Base-by-base conservation (phyloP, 768 basidiomycete species). In the Suillus tomentosus region DNA sequence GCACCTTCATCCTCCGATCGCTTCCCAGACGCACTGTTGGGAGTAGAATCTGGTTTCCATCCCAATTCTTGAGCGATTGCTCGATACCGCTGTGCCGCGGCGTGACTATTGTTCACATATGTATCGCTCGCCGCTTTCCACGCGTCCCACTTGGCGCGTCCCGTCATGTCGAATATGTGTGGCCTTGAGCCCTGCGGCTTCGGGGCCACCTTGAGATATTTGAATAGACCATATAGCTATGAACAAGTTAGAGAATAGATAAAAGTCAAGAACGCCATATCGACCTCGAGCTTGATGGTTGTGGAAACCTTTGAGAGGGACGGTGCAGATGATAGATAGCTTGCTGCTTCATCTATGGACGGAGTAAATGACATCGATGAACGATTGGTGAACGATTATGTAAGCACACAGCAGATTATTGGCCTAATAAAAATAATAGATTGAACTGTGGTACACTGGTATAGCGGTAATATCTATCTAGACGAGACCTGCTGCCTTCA, bases 181-280 rank as follows among this genome's bases (percentile, higher is more conserved):
- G 93, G 93, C 3, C 89, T 84, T 15, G 85, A 71, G 37, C 79
- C 80, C 45, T 76, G 79, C 14, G 92, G 93, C 5, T 75, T 73
- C 5, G 72, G 68, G 1, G 88, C 82, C 24, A 86, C 82, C 11
- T 88, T 92, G 22, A 92, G 74, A 73, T 79, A 85, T 74, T 95
- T 95, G 85, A 86, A 95, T 62, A 94, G 78, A 62, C 89, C 92
- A 75, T 95, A 95, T n/a, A 95, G 77, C 92, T 95, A 78, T 72
- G 62, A 62, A 71, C 72, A 65, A 77, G 68, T 59, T 40, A 55
- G 60, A 78, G 27, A 65, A 31, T 51, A 43, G 15, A 45, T 48
- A 22, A 66, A 54, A 56, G 62, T 57, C 54, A 55, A 69, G 54
- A 66, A 60, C 55, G 62, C 64, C 56, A 64, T 65, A 62, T 76